phyloP scores from a whole-genome alignment of 192 early-diverging fungal species.

The Powellomyces hirtus region DNA sequence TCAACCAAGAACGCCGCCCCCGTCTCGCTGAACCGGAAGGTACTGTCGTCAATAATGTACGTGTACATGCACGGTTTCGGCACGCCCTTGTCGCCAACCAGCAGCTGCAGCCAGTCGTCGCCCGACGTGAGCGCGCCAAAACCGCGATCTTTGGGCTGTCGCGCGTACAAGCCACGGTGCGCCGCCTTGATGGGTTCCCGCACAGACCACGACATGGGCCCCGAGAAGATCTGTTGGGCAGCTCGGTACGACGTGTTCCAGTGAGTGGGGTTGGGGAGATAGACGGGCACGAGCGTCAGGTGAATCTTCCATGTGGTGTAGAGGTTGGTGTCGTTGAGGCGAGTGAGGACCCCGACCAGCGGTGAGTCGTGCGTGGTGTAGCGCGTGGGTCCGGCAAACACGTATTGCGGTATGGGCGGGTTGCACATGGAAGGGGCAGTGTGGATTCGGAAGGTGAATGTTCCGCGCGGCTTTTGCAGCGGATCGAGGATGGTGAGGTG shows the following conservation, averaged over 20 bases:
- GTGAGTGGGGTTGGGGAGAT: not conserved
- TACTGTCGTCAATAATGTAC: constrained; percentile 20
- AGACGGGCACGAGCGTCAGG: not conserved
- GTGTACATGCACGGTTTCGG: constrained; percentile 27
- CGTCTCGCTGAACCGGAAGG: constrained; percentile 10
- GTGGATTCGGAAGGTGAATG: not conserved
- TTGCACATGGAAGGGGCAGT: not conserved
- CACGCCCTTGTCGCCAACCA: not conserved
- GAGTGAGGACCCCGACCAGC: constrained; percentile 7
- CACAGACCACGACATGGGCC: constrained; percentile 7
- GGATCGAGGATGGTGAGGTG: no score
- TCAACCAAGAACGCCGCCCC: constrained; percentile 21
- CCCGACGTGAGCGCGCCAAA: not conserved
- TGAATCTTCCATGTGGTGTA: constrained; percentile 22
- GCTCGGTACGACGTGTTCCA: constrained; percentile 12
- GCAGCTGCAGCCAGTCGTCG: not conserved
- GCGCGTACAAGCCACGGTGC: constrained; percentile 15
- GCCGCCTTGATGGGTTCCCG: constrained; percentile 8
- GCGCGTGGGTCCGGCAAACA: constrained; percentile 17
- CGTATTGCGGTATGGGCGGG: not conserved
- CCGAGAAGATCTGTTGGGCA: constrained; percentile 10
- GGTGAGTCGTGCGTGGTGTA: constrained; percentile 18
- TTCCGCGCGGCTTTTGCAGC: no score
- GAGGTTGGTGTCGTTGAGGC: not conserved
- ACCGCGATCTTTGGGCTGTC: not conserved